Percentiles rank a stretch among this genome's conserved stretches.
phyloP scores from a whole-genome alignment of 2,329 filamentous ascomycete species.

The Pseudopyricularia cyperi region DNA sequence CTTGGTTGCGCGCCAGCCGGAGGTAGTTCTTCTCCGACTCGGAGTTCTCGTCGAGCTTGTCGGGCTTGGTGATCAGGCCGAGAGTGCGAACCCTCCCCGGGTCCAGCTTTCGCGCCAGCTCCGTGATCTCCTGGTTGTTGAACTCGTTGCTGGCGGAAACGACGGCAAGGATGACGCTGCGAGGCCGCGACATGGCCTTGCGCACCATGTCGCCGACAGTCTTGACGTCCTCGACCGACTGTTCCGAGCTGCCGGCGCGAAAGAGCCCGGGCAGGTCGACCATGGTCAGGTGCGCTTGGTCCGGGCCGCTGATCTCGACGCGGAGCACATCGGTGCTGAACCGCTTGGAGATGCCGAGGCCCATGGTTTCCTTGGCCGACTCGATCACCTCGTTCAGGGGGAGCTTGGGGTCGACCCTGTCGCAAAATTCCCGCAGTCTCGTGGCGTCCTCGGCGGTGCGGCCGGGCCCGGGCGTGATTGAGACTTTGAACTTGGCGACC shows the following conservation, averaged over 20 bases:
- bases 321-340: constrained; percentile 34
- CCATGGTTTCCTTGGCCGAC: constrained; percentile 33
- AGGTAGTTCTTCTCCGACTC: constrained; percentile 25
- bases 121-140: constrained; percentile 44
- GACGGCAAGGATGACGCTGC: constrained; percentile 48
- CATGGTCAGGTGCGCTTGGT: constrained; percentile 38
- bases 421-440: constrained; percentile 14
- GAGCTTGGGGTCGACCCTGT: constrained; percentile 6
- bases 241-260: constrained; percentile 29
- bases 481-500: constrained; percentile 19
- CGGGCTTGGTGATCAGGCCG: constrained; percentile 46
- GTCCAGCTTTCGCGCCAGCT: constrained; percentile 26
- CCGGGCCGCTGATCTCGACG: constrained; percentile 33
- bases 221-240: constrained; percentile 28
- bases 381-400: constrained; percentile 21
- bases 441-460: constrained; percentile 13
- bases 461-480: constrained; percentile 20
- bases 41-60: constrained; percentile 22
- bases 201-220: constrained; percentile 33
- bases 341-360: constrained; percentile 21
- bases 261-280: constrained; percentile 48
- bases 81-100: constrained; percentile 27
- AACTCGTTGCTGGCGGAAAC: constrained; percentile 43
- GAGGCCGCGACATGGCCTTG: constrained; percentile 39
- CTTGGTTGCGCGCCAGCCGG: constrained; percentile 28